Percentiles rank a stretch among this genome's conserved stretches.
phyloP scores from a whole-genome alignment of 352 stramenopile genomes.

The Pythium folliculosum region DNA sequence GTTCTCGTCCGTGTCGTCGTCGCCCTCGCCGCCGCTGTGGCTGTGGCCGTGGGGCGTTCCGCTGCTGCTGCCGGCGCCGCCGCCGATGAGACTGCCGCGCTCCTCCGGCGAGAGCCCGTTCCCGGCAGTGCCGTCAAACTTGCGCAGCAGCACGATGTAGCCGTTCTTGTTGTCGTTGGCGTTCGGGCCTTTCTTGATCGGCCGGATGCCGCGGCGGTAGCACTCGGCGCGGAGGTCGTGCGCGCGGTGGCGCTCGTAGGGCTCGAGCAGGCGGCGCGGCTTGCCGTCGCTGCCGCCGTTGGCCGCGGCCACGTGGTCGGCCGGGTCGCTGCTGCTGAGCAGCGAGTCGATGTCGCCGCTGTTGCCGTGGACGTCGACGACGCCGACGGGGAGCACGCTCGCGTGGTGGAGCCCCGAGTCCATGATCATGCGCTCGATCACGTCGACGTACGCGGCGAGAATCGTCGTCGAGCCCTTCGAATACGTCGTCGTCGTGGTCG shows the following conservation, averaged over 20 bases:
- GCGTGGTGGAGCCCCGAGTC: slow-evolving; percentile 26
- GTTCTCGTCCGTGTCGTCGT: slow-evolving; percentile 33
- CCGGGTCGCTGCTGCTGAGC: slow-evolving; percentile 40
- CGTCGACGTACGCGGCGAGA: slow-evolving; percentile 29
- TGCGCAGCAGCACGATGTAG: slow-evolving; percentile 71
- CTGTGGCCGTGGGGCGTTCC: slow-evolving; percentile 1
- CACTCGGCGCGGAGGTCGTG: slow-evolving; percentile 79
- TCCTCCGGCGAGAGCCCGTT: slow-evolving; percentile 20
- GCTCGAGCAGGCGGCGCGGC: slow-evolving; percentile 51
- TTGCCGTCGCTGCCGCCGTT: slow-evolving; percentile 10
- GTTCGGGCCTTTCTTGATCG: slow-evolving; percentile 80
- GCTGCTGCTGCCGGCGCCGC: background rate
- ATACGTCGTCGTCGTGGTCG: slow-evolving; percentile 21
- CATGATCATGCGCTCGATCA: slow-evolving; percentile 31
- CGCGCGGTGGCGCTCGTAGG: slow-evolving; percentile 74
- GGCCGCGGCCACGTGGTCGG: slow-evolving; percentile 16
- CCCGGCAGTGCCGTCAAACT: slow-evolving; percentile 46
- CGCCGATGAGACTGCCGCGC: slow-evolving; percentile 17
- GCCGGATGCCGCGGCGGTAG: slow-evolving; percentile 71
- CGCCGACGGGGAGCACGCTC: slow-evolving; percentile 28
- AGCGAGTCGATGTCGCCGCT: slow-evolving; percentile 71
- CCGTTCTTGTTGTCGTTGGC: slow-evolving; percentile 88
- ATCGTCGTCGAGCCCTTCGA: slow-evolving; percentile 24
- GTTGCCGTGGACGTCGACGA: slow-evolving; percentile 49
- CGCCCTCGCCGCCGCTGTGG: slow-evolving; percentile 24